Conservation (phyloP, 2,329 filamentous ascomycete genomes). For the Ophiostoma tasmaniense region DNA sequence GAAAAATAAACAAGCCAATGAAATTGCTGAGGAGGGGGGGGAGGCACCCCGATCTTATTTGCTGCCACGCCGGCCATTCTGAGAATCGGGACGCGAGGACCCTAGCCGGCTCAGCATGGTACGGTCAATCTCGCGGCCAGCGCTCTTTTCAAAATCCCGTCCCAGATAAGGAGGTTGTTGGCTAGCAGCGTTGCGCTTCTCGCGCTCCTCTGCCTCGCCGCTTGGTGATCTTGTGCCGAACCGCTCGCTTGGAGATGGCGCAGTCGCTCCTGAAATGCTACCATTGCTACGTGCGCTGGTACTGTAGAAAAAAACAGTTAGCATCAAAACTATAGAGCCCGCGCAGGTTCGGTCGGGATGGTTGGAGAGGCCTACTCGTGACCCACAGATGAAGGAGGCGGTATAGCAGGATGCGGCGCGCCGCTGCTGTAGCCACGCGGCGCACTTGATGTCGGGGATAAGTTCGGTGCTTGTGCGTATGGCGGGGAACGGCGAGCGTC, state of each 20-base stretch:
- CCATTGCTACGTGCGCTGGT: constrained; percentile 30
- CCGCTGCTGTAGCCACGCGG: constrained; percentile 28
- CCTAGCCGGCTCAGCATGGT: constrained; percentile 44
- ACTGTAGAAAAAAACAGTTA: constrained; percentile 25
- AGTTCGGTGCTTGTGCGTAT: constrained; percentile 22
- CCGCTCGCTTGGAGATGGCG: constrained; percentile 29
- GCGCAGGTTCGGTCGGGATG: constrained; percentile 9
- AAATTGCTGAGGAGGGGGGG: too few relatives aligned
- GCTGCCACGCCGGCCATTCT: neutral
- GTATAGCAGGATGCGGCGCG: constrained; percentile 29
- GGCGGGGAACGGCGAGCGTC: constrained; percentile 19
- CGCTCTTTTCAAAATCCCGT: constrained; percentile 33
- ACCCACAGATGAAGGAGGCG: constrained; percentile 26
- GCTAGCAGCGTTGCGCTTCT: constrained; percentile 28
- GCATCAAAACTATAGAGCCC: neutral
- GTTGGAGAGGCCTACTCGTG: constrained; percentile 19
- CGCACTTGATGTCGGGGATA: constrained; percentile 30
- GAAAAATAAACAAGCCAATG: neutral
- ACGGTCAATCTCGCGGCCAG: constrained; percentile 43
- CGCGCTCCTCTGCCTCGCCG: constrained; percentile 25
- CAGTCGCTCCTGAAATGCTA: constrained; percentile 26
- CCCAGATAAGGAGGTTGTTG: constrained; percentile 43
- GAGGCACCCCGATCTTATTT: neutral
- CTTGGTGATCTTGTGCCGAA: constrained; percentile 27
- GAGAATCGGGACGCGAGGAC: neutral